Conservation (phyloP, 1,284 basidiomycete species). For the Melampsora americana region DNA sequence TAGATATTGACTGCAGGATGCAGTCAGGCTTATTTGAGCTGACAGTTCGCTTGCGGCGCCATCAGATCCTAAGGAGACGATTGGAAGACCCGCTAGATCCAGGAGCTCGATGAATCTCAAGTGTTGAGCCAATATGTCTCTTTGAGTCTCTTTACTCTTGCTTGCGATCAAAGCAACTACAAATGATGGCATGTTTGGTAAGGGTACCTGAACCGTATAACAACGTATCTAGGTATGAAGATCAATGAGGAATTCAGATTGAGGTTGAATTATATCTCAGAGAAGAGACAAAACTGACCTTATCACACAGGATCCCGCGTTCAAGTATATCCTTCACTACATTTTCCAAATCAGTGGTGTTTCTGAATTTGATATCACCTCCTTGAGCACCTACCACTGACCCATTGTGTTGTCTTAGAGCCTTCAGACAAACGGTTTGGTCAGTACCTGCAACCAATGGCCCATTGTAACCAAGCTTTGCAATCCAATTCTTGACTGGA, state of each 20-base stretch:
- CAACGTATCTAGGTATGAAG: not conserved
- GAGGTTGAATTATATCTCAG: not conserved
- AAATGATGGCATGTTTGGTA: not conserved
- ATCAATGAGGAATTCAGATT: not conserved
- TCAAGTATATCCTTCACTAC: not conserved
- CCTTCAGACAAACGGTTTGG: conserved; percentile 4
- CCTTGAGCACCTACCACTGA: conserved; percentile 21
- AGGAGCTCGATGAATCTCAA: not conserved
- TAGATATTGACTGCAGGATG: not conserved
- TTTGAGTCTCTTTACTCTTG: not conserved
- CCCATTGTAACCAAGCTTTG: not conserved
- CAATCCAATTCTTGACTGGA: not conserved
- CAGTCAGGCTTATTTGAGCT: not conserved
- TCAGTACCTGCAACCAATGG: not conserved
- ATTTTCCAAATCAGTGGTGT: not conserved
- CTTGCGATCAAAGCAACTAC: conserved; percentile 5
- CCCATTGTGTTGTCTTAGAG: not conserved
- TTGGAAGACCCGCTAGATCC: not conserved
- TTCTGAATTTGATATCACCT: not conserved
- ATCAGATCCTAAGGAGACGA: conserved; percentile 8
- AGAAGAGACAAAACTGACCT: not conserved
- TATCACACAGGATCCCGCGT: not conserved
- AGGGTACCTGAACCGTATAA: conserved; percentile 12
- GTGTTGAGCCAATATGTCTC: not conserved
- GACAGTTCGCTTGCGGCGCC: conserved; percentile 7